These are phyloP conservation scores for Phialocephala sp. DNA, from an alignment of 2,329 filamentous ascomycete species.

Conservation along the genomic window DNA sequence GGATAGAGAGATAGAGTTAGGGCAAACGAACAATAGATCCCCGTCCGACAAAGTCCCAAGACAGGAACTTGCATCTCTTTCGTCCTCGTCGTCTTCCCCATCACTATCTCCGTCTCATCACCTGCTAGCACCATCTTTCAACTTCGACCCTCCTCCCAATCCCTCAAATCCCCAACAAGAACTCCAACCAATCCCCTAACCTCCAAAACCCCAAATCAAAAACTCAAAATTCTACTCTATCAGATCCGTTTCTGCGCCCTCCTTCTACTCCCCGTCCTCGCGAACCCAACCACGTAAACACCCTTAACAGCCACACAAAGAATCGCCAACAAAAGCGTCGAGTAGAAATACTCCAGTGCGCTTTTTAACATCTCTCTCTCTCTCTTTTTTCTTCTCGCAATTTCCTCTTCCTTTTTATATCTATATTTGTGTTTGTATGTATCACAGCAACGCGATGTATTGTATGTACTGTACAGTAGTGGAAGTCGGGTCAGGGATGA, in stretches of 20 bases:
- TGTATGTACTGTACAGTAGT: no score
- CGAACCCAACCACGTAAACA: not conserved
- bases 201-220: constrained; percentile 25
- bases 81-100: not conserved
- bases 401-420: no score
- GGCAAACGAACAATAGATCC: not conserved
- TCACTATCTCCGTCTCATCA: constrained; percentile 16
- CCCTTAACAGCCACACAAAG: not conserved
- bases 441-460: no score
- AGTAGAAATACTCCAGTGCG: not conserved
- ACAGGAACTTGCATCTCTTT: not conserved
- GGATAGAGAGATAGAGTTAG: not conserved
- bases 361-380: not conserved
- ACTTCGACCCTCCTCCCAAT: constrained; percentile 28
- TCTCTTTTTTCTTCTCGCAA: no score
- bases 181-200: constrained; percentile 34
- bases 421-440: no score
- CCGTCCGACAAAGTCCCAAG: not conserved
- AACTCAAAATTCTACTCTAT: constrained; percentile 12
- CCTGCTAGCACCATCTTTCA: constrained; percentile 25
- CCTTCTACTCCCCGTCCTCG: not conserved
- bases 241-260: not conserved
- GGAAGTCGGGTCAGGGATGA: no score
- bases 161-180: constrained; percentile 30
- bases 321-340: not conserved